Evolutionary conservation across 148 eudicot species (phyloP).

Genomic region (Chenopodium formosanum): DNA sequence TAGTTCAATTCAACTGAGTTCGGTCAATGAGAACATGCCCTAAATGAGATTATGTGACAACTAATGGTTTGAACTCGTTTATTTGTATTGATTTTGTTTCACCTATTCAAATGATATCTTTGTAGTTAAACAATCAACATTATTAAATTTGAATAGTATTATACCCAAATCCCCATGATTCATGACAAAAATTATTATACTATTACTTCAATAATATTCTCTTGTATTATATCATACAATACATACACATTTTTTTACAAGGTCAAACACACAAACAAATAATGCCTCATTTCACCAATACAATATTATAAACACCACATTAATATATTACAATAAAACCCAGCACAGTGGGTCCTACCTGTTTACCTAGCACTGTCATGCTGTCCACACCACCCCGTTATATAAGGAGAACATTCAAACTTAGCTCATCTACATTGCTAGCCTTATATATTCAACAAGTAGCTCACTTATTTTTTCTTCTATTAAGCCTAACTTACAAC

Average conservation of each 20-base stretch:
- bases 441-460: neutral
- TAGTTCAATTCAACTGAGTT: too few species aligned
- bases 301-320: constrained; percentile 5
- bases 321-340: constrained; percentile 12
- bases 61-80: neutral
- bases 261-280: neutral
- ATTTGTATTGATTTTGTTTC: neutral
- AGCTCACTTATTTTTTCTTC: neutral
- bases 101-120: neutral
- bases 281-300: neutral
- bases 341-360: neutral
- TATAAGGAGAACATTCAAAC: constrained; percentile 26
- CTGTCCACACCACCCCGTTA: constrained; percentile 20
- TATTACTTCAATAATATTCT: neutral
- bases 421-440: neutral
- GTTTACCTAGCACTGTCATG: constrained; percentile 16
- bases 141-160: constrained; percentile 9
- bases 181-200: neutral
- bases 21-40: too few species aligned
- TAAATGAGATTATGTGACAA: too few species aligned
- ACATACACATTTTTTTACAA: too few species aligned
- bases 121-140: neutral
- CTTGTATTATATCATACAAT: neutral
- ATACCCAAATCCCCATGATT: neutral
- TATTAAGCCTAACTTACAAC: neutral